Percentiles rank a stretch among this genome's conserved stretches.
Evolutionary conservation across 257 asterid species (phyloP).

Genomic region (Solanum chilense): DNA sequence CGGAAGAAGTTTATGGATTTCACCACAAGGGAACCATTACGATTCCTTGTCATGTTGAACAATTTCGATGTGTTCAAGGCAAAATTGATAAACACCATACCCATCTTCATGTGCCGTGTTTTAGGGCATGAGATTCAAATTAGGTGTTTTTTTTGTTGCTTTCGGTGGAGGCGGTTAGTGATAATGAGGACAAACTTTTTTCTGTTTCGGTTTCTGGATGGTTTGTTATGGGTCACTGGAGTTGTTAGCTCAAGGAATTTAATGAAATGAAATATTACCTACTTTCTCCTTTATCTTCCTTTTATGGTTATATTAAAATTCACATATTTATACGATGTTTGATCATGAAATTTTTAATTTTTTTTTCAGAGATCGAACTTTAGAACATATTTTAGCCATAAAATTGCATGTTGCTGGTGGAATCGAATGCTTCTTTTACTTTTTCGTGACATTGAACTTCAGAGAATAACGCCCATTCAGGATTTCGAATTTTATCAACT

Average conservation of each 20-base stretch:
- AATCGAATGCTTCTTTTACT: not conserved
- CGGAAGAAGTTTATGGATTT: conserved; percentile 34
- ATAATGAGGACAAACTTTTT: not conserved
- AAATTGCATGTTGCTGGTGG: not conserved
- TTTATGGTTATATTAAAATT: not conserved
- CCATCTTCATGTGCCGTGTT: conserved; percentile 7
- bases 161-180: not conserved
- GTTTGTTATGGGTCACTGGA: not conserved
- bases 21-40: conserved; percentile 31
- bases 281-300: not conserved
- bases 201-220: not conserved
- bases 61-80: conserved; percentile 13
- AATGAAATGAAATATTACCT: not conserved
- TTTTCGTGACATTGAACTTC: not conserved
- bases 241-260: not conserved
- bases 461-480: not conserved
- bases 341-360: not conserved
- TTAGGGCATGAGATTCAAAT: conserved; percentile 1
- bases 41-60: conserved; percentile 27
- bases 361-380: too few relatives aligned
- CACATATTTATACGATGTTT: not conserved
- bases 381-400: too few relatives aligned
- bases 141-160: not conserved
- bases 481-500: too few relatives aligned
- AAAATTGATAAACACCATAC: conserved; percentile 9